phyloP scores from a whole-genome alignment of 139 green algal genomes.

The Edaphochlamys debaryana region DNA sequence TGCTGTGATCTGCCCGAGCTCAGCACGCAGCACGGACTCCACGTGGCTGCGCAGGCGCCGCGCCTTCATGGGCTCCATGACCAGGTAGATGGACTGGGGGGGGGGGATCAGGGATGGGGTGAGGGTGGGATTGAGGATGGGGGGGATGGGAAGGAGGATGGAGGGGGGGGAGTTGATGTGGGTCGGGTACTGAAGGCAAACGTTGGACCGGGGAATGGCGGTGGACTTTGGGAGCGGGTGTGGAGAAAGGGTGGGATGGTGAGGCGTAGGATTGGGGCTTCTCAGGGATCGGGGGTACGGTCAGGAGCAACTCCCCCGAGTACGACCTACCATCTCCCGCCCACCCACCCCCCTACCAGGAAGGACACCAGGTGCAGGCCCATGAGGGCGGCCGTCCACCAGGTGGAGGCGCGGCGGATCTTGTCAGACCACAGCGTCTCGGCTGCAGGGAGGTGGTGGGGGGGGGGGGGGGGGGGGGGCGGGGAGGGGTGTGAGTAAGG shows the following conservation, averaged over 20 bases:
- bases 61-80: conserved; percentile 44
- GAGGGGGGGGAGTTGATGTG: too few relatives aligned
- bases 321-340: too few relatives aligned
- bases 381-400: conserved; percentile 64
- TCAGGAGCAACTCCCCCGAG: too few relatives aligned
- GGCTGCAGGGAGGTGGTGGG: too few relatives aligned
- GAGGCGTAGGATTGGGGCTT: too few relatives aligned
- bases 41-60: conserved; percentile 26
- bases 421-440: conserved; percentile 67
- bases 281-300: too few relatives aligned
- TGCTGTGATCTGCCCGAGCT: background rate
- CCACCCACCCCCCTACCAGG: conserved; percentile 27
- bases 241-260: too few relatives aligned
- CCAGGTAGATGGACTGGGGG: conserved; percentile 25
- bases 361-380: conserved; percentile 57
- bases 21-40: background rate
- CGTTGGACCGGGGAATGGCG: too few relatives aligned
- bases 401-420: conserved; percentile 60
- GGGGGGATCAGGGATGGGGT: background rate
- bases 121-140: background rate
- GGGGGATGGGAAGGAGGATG: background rate
- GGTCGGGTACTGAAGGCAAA: too few relatives aligned
- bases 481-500: too few relatives aligned
- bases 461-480: too few relatives aligned
- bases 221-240: too few relatives aligned